Evolutionary conservation across 2,329 filamentous ascomycete species (phyloP).

Genomic region (Calonectria henricotiae): DNA sequence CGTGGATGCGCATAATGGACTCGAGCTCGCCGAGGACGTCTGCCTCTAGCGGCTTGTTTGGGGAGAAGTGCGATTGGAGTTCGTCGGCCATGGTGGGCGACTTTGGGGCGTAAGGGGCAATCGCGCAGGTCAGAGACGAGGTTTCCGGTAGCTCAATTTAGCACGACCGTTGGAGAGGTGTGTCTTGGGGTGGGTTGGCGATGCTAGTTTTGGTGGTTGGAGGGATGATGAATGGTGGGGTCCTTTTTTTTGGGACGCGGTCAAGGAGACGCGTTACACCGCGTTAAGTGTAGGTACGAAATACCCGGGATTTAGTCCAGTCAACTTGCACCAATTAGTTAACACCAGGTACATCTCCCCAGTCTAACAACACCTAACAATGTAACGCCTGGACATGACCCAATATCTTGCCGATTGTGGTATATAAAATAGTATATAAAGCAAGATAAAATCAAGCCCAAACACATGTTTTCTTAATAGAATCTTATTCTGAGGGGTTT

Average conservation of each 20-base stretch:
- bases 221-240: conserved; percentile 31
- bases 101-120: background rate
- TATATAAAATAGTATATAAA: too few relatives aligned
- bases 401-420: background rate
- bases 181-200: conserved; percentile 16
- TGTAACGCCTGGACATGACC: background rate
- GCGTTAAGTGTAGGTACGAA: conserved; percentile 21
- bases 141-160: background rate
- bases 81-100: conserved; percentile 59
- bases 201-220: conserved; percentile 15
- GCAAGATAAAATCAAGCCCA: background rate
- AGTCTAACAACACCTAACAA: too few relatives aligned
- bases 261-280: conserved; percentile 21
- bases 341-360: too few relatives aligned
- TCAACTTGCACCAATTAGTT: conserved; percentile 2
- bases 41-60: conserved; percentile 72
- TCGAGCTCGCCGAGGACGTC: conserved; percentile 88
- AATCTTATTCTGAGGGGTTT: too few relatives aligned
- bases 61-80: conserved; percentile 58
- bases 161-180: background rate
- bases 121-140: background rate
- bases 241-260: conserved; percentile 23
- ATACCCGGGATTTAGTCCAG: background rate
- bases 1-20: conserved; percentile 89
- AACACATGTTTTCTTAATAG: too few relatives aligned